A percentile compares a stretch with the other conserved stretches of the same genome.
Conservation (phyloP, 495 filamentous ascomycete species). For the Aspergillus steynii region DNA sequence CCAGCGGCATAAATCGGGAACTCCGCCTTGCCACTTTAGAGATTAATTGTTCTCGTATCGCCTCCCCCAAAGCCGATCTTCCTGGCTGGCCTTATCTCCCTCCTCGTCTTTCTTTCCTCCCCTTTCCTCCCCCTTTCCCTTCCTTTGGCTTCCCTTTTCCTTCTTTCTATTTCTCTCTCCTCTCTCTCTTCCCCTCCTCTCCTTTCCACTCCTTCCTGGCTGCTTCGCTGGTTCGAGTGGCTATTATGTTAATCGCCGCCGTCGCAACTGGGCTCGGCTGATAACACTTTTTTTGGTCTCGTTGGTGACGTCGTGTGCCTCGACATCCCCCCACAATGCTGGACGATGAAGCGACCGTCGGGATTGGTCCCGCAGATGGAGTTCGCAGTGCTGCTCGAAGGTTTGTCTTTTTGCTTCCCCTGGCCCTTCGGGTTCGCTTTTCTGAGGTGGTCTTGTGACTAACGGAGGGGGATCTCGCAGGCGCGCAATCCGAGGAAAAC, state of each 20-base stretch:
- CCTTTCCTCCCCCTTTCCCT: slow-evolving; percentile 1
- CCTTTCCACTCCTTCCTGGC: slow-evolving; percentile 5
- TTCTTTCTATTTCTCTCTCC: slow-evolving; percentile 9
- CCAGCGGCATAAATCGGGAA: neutral
- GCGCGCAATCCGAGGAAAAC: slow-evolving; percentile 48
- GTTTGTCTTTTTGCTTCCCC: slow-evolving; percentile 23
- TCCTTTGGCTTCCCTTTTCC: slow-evolving; percentile 6
- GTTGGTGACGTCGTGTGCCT: slow-evolving; percentile 14
- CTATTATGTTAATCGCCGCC: slow-evolving; percentile 30
- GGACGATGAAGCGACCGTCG: slow-evolving; percentile 37
- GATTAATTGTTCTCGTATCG: no score
- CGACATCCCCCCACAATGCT: slow-evolving; percentile 19
- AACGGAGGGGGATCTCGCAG: slow-evolving; percentile 31
- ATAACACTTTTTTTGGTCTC: slow-evolving; percentile 16
- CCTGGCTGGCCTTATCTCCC: neutral
- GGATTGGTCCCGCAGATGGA: slow-evolving; percentile 25
- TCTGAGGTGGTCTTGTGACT: slow-evolving; percentile 13
- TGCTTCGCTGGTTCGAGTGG: slow-evolving; percentile 23
- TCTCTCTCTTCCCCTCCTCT: slow-evolving; percentile 2
- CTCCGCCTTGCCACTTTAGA: no score
- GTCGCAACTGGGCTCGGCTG: slow-evolving; percentile 17
- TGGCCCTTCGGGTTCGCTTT: slow-evolving; percentile 3
- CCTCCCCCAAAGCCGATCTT: neutral
- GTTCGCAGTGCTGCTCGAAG: slow-evolving; percentile 30
- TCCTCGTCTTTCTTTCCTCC: slow-evolving; percentile 3